Base-by-base conservation (phyloP, 805 yeast species). In the Lachancea thermotolerans region DNA sequence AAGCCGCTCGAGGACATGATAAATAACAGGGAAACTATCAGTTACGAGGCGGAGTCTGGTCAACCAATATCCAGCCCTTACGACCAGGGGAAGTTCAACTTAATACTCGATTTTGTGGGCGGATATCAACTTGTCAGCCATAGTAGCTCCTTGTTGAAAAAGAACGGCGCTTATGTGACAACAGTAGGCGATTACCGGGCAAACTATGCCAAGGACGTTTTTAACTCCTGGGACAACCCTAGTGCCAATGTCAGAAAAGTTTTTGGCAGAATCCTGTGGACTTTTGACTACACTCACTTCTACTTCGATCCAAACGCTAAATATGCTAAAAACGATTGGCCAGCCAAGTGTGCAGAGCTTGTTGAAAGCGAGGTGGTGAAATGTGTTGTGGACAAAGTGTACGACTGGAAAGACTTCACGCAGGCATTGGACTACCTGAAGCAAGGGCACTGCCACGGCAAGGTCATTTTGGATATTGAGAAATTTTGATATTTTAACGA, bases 31-130 rank as follows among this genome's bases (percentile, higher is more conserved):
- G 66, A 64, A 27, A 55, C 60, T n/a, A 60, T 59, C 21, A 64
- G 68, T 25, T 59, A 51, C 44, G 67, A 64, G 6, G 49, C 56
- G 4, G 56, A 57, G 3, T 50, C 56, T 12, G 59, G 57, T 10
- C 51, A 51, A 28, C 60, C 58, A 41, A 43, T 56, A 15, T 47
- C 57, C 15, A 52, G 53, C 17, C 54, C 49, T 21, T 66, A 60
- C 44, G 54, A 53, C 30, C 66, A 66, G 49, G 75, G 76, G 12
- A 71, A 74, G 52, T 86, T 79, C 56, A 85, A 83, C 56, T 55
- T 75, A 4, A 76, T 85, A n/a, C 56, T 83, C 10, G 95, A 88
- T 64, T 74, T 81, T 49, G 74, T 79, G 41, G 93, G 96, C 35
- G 85, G 85, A 36, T 69, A 70, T 39, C 78, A 75, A 29, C 70